Base-by-base conservation (phyloP, 257 asterid genomes). In the Capsicum chinense region DNA sequence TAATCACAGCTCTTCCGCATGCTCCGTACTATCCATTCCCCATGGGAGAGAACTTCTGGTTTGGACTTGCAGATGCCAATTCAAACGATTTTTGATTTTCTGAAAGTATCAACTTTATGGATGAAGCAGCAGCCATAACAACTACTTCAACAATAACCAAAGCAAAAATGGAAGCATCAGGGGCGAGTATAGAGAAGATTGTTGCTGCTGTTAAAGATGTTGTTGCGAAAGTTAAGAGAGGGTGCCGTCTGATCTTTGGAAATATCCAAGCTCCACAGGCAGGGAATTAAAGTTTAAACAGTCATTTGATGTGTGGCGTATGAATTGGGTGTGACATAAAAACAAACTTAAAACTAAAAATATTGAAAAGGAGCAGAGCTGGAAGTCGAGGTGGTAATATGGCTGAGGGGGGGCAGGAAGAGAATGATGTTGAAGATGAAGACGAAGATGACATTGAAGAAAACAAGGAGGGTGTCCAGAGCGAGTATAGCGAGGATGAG, bases 11-110 rank as follows among this genome's bases (percentile, higher is more conserved):
- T 64, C 84, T 89, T 68, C 98, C 98, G 10, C 98, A 96, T 39
- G 89, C 94, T 13, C 98, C 99, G 11, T 84, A 71, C 81, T 96
- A 91, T 88, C 97, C 98, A 0, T 94, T 91, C 86, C 93, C 87
- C 92, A 96, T 92, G 90, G 98, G 95, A 86, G 99, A 96, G 79
- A 94, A 79, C 39, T 96, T 91, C 92, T 96, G 98, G 98, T 81
- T 95, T n/a, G 68, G 94, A 81, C 95, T 96, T 5, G 97, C 98
- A 0, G 97, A 96, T 80, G 85, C 94, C 82, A 90, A 83, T 56
- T 83, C 93, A 4, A 96, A 96, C 15, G 86, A 78, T 35, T 94
- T 96, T 15, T 96, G 99, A 98, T 91, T 92, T 83, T 94, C 92
- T 59, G 94, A 93, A 15, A 93, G 90, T 89, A 79, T 94, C 47